Base-by-base conservation (phyloP, 2,329 filamentous ascomycete genomes). In the Venturia aucupariae region DNA sequence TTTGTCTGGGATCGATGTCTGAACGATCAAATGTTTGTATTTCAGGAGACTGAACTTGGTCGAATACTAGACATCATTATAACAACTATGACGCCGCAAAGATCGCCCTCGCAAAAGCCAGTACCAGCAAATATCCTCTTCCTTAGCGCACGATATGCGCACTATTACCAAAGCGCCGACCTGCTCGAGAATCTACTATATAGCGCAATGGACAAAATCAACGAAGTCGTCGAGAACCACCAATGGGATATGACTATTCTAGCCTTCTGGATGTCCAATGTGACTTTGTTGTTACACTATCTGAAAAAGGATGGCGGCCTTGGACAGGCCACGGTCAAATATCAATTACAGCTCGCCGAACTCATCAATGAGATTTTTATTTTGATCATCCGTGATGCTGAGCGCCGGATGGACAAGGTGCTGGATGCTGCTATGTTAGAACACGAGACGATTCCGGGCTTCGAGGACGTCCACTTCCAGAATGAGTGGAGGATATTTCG, bases 161-260 rank as follows among this genome's bases (percentile, higher is more conserved):
- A 97, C 73, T 99, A 99, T 71, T 93, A 99, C 75, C 89, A 93
- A 59, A 96, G 90, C 70, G 83, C 84, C 2, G 92, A 97, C 67
- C 81, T 99, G 11, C 79, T 99, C 11, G 87, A 86, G 22, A 88
- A 89, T 54, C 83, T 97, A 32, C 84, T 99, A 19, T 82, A 90
- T 32, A 88, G 89, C 42, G 91, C 94, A 44, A 96, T 96, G 84
- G 91, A 96, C 72, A 94, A 93, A 76, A 97, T 99, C 71, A 97
- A 97, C 72, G 88, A 92, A 66, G 91, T 97, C 38, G 92, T 99
- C n/a, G 94, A 97, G 75, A 85, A 85, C 67, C 87, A 93, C 72
- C 94, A 99, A 73, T 97, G 94, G 94, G 94, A 99, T 73, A 99
- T 99, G 94, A 99, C 94, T 0, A 96, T 99, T 69, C 80, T 99